Base-by-base conservation (phyloP, 257 asterid genomes). In the Penstemon davidsonii region DNA sequence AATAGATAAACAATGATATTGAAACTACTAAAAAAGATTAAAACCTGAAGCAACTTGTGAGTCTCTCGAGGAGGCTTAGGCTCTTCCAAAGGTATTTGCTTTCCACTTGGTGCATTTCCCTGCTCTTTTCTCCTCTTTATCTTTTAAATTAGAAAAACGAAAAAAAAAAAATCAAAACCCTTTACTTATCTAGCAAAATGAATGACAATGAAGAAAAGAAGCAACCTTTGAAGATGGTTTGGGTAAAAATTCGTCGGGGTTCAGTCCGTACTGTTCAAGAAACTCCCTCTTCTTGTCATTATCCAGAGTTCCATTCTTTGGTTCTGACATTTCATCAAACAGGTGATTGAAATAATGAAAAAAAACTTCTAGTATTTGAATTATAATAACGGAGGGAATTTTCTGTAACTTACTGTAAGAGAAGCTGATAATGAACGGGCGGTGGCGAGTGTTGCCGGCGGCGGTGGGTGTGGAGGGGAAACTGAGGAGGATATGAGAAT, bases 21-120 rank as follows among this genome's bases (percentile, higher is more conserved):
- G 18, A 65, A 71, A 55, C 45, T 47, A 54, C 55, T 41, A 56
- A 63, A 55, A 36, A 12, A 6, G 6, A 64, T 50, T 19, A 77
- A 62, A 64, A 93, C 99, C 95, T 93, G 99, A 78, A 93, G 95
- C 87, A 94, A 81, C 76, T 85, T 90, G 88, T 94, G 99, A 33
- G 99, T 94, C 77, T 85, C 99, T 10, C 99, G 74, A 1, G 87
- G 83, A 71, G 83, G 84, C 75, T 73, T 82, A 7, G 86, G 69
- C 82, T 87, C 96, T 78, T 84, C 90, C 38, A 53, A 11, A 12
- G 67, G 75, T 2, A 53, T 75, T 68, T 65, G 61, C 41, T 73
- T 79, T 54, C 65, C 76, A 11, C 52, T 73, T 59, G 80, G 84
- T 12, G 68, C 62, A 62, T 78, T 78, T 8, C 73, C 76, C 70